Conservation (phyloP, 2,329 filamentous ascomycete genomes). For the Claviceps sp. region DNA sequence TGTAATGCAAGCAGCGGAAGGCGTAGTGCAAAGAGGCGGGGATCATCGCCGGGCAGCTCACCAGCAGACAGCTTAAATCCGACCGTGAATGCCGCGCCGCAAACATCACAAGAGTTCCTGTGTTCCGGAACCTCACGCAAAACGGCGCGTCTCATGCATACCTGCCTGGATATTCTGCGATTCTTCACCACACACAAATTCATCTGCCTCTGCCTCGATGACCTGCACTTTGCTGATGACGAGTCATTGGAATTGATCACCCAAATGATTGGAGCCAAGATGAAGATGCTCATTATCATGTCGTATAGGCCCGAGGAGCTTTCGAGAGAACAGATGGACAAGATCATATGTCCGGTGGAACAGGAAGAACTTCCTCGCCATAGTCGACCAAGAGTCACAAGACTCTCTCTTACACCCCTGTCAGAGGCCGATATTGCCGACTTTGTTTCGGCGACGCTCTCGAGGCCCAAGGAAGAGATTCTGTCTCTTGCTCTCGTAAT, state of each 20-base stretch:
- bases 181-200: conserved; percentile 74
- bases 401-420: conserved; percentile 59
- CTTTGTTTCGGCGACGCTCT: conserved; percentile 73
- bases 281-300: conserved; percentile 71
- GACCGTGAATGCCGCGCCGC: conserved; percentile 25
- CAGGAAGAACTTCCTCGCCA: conserved; percentile 34
- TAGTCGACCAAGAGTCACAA: conserved; percentile 47
- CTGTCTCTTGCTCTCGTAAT: conserved; percentile 70
- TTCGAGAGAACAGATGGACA: conserved; percentile 38
- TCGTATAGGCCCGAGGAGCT: conserved; percentile 60
- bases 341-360: conserved; percentile 39
- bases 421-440: conserved; percentile 66
- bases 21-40: conserved; percentile 26
- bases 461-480: conserved; percentile 57
- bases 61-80: conserved; percentile 20
- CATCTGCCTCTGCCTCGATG: conserved; percentile 79
- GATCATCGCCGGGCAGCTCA: conserved; percentile 35
- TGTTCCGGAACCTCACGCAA: conserved; percentile 45
- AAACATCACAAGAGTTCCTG: conserved; percentile 46
- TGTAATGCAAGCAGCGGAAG: conserved; percentile 17
- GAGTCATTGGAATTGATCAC: conserved; percentile 76
- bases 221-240: conserved; percentile 79
- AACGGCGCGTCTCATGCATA: conserved; percentile 68
- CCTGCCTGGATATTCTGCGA: conserved; percentile 72
- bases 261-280: conserved; percentile 62